Base-by-base conservation (phyloP, 176 grass and related monocot genomes). In the Avena eriantha region DNA sequence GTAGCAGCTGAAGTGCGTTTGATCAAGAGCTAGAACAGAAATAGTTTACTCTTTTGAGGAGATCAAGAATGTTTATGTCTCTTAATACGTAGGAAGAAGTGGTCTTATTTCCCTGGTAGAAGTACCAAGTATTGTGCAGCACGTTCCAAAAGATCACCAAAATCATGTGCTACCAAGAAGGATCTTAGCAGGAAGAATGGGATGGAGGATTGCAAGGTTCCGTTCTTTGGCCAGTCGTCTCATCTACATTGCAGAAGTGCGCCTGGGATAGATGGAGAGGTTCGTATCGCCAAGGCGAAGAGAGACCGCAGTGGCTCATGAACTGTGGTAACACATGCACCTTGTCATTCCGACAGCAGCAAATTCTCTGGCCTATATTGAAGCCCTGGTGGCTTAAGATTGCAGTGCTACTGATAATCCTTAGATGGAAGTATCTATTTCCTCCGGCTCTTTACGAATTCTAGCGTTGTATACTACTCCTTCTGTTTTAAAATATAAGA, bases 111-210 rank as follows among this genome's bases (percentile, higher is more conserved):
- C 73, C 16, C 24, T 54, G 48, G 14, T 51, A 51, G 29, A 34
- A 67, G 64, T 67, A 17, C 64, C 2, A 64, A 64, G 63, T 66
- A 26, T 19, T 35, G 16, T 69, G 26, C 61, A 65, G 7, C 26
- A 34, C 31, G 4, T 68, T 68, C 29, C 8, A 68, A 35, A 31
- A 68, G 64, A 35, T 16, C 64, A 66, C 24, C 61, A 5, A 67
- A 68, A 34, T 68, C 29, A 68, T 68, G 29, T 68, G 15, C 64
- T 68, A 35, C 34, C 29, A 68, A 68, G 31, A 68, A 68, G 64
- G 31, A 68, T 18, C 31, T 68, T 68, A 34, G 14, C 64, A 66
- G 26, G 61, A 33, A 66, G 26, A 66, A 63, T 26, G 2, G 63
- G 33, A 67, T 67, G 63, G 5, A 34, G 29, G 63, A 67, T 67